Base-by-base conservation (phyloP, 2,329 filamentous ascomycete species). In the Aspergillus alliaceus region DNA sequence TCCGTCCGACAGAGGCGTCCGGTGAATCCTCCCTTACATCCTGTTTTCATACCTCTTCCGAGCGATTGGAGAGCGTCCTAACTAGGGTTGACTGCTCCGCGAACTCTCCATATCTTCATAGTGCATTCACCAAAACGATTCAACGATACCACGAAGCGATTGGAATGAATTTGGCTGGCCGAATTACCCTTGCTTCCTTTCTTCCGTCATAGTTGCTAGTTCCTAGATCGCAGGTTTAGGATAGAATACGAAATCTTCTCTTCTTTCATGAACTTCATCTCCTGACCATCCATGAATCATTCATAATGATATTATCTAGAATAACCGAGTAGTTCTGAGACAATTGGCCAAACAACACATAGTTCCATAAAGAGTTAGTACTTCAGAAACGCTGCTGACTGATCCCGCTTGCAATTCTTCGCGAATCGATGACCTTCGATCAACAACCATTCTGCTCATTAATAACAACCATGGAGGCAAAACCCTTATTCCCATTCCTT, bases 351-450 rank as follows among this genome's bases (percentile, higher is more conserved):
- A 27, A 25, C 24, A 18, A 27, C 8, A 44, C 14, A 44, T 44
- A n/a, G 24, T 27, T 44, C 40, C 46, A 46, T 57, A 55, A 56
- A 53, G 52, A 27, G 39, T 42, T 42, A 42, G 39, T 6, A 8
- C 39, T 8, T 22, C 4, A 14, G 12, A n/a, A 27, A 44, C 24
- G 40, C 15, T 60, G 66, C 67, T 71, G 63, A 67, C 56, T 68
- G 64, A 68, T 37, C 55, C 44, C 54, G 9, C 27, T 9, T 29
- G 27, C 9, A 29, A 37, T 75, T 75, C 72, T 61, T 67, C 64
- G 67, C 67, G 64, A 62, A 67, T 75, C 72, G 63, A 74, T 66
- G 54, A 42, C 57, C 59, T 75, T 75, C 72, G 64, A 72, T 67
- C 31, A 18, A 29, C 6, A 44, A 20, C 6, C 15, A 29, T 6